Evolutionary conservation across 257 asterid genomes (phyloP).

Genomic region (Lavandula angustifolia): DNA sequence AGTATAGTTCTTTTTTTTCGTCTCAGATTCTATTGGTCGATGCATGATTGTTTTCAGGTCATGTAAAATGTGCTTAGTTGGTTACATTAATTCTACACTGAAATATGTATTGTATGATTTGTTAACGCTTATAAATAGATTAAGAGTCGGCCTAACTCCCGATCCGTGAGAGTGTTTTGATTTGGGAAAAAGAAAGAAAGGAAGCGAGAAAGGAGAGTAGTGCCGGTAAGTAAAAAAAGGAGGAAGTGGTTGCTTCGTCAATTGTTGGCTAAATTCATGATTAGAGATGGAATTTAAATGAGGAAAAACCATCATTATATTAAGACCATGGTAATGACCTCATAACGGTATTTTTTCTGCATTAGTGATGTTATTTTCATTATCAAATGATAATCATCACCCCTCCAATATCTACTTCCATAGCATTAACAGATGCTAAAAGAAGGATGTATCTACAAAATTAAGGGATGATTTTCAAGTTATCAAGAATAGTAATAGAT

Average conservation of each 20-base stretch:
- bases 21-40: too few relatives aligned
- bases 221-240: conserved; percentile 34
- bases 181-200: not conserved
- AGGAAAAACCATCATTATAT: conserved; percentile 39
- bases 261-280: conserved; percentile 53
- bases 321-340: conserved; percentile 45
- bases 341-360: conserved; percentile 49
- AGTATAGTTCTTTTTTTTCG: too few relatives aligned
- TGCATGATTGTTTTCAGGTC: too few relatives aligned
- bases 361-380: conserved; percentile 35
- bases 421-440: conserved; percentile 13
- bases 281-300: conserved; percentile 38
- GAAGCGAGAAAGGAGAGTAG: conserved; percentile 28
- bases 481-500: not conserved
- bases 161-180: too few relatives aligned
- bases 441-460: not conserved
- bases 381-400: conserved; percentile 20
- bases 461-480: not conserved
- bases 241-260: conserved; percentile 64
- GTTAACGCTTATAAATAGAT: too few relatives aligned
- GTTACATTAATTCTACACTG: too few relatives aligned
- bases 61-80: too few relatives aligned
- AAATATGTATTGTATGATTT: too few relatives aligned
- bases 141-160: too few relatives aligned
- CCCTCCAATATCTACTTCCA: conserved; percentile 19